Evolutionary conservation across 108 stramenopile species (phyloP).

Genomic region (Nannochloropsis salina): DNA sequence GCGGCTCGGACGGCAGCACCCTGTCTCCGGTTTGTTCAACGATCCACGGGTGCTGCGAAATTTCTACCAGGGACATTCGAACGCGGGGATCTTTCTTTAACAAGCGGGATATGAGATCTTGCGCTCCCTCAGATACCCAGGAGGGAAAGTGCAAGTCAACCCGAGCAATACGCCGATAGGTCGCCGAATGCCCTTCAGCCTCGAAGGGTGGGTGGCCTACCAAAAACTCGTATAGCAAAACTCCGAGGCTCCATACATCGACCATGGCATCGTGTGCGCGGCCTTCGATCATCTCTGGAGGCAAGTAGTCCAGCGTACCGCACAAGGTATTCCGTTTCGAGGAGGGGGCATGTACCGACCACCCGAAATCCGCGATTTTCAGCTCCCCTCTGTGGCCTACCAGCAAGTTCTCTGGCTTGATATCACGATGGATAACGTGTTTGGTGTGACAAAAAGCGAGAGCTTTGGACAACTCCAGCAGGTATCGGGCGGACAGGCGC

Average conservation of each 20-base stretch:
- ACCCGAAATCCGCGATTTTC: slow-evolving; percentile 99
- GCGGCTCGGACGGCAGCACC: background rate
- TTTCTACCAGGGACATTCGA: slow-evolving; percentile 68
- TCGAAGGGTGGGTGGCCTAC: slow-evolving; percentile 92
- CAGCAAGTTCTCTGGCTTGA: slow-evolving; percentile 97
- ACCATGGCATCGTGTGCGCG: slow-evolving; percentile 57
- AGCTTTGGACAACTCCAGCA: slow-evolving; percentile 76
- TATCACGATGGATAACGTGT: slow-evolving; percentile 96
- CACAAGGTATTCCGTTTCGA: slow-evolving; percentile 86
- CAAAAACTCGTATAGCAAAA: slow-evolving; percentile 90
- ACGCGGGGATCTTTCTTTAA: slow-evolving; percentile 80
- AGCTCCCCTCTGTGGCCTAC: slow-evolving; percentile 82
- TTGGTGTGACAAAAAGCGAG: slow-evolving; percentile 87
- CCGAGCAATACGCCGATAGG: slow-evolving; percentile 64
- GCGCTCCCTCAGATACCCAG: slow-evolving; percentile 73
- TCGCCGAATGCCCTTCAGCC: slow-evolving; percentile 81
- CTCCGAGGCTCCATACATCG: slow-evolving; percentile 62
- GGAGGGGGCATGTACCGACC: slow-evolving; percentile 95
- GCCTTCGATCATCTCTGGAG: slow-evolving; percentile 95
- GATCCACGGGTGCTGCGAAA: slow-evolving; percentile 85
- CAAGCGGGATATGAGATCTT: slow-evolving; percentile 79
- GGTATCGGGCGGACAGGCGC: slow-evolving; percentile 69
- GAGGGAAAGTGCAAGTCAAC: background rate
- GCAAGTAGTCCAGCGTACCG: slow-evolving; percentile 94
- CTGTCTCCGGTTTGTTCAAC: slow-evolving; percentile 20